These are phyloP conservation scores for Aspergillus saccharolyticus DNA, from an alignment of 495 filamentous ascomycete genomes.

Conservation along the genomic window DNA sequence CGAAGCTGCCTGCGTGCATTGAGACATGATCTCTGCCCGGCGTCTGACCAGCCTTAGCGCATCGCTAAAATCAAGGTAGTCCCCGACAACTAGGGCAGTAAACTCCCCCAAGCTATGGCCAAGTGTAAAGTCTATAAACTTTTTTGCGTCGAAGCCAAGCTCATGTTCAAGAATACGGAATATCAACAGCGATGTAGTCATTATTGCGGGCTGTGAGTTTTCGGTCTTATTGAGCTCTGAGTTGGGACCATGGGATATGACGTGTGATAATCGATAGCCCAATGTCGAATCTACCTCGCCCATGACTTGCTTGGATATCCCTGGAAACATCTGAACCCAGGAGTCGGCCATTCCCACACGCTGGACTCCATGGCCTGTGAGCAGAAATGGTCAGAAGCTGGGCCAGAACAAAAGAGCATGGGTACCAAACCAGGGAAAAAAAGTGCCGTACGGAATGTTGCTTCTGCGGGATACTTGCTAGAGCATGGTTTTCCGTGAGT, in stretches of 20 bases:
- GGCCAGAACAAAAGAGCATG: background rate
- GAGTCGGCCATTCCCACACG: slow-evolving; percentile 83
- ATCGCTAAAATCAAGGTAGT: slow-evolving; percentile 71
- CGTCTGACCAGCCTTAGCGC: slow-evolving; percentile 70
- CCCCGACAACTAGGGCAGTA: slow-evolving; percentile 78
- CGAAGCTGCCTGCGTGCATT: slow-evolving; percentile 60
- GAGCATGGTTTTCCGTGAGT: slow-evolving; percentile 1
- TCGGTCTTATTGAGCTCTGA: slow-evolving; percentile 70
- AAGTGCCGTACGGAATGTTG: slow-evolving; percentile 61
- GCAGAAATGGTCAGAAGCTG: slow-evolving; percentile 3
- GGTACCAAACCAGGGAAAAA: slow-evolving; percentile 71
- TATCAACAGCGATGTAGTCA: slow-evolving; percentile 88
- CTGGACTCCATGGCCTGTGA: slow-evolving; percentile 85
- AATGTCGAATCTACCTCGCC: slow-evolving; percentile 79
- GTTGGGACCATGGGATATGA: slow-evolving; percentile 77
- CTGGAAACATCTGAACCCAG: slow-evolving; percentile 80
- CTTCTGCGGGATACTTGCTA: slow-evolving; percentile 14
- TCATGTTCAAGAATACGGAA: slow-evolving; percentile 82
- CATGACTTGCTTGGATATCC: slow-evolving; percentile 63
- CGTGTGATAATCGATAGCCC: slow-evolving; percentile 60
- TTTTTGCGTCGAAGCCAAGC: slow-evolving; percentile 66
- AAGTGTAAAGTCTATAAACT: slow-evolving; percentile 72
- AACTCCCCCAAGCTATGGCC: slow-evolving; percentile 97
- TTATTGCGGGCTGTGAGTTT: slow-evolving; percentile 92
- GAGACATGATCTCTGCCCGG: slow-evolving; percentile 81